Conservation (phyloP, 78 protist species). For the Thecamonas trahens region DNA sequence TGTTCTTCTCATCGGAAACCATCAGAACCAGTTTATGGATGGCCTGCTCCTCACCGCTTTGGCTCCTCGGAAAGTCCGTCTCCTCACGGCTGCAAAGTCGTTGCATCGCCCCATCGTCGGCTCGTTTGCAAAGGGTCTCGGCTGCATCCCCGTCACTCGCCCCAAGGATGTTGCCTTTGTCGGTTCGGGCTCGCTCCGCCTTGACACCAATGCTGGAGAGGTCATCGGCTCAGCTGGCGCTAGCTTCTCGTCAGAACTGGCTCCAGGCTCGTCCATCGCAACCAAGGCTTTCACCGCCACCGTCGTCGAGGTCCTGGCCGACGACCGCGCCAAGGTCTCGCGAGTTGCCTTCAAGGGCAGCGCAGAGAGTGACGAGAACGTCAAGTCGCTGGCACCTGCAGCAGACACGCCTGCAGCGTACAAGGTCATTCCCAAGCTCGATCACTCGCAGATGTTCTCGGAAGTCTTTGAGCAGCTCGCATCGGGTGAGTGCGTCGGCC, state of each 20-base stretch:
- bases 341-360: background rate
- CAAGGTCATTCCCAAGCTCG: background rate
- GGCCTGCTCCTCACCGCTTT: slow-evolving; percentile 2
- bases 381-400: background rate
- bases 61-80: background rate
- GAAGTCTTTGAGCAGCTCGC: slow-evolving; percentile 5
- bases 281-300: background rate
- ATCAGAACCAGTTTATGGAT: slow-evolving; percentile 38
- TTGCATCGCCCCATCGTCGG: slow-evolving; percentile 5
- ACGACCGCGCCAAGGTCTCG: background rate
- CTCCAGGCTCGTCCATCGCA: background rate
- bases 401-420: background rate
- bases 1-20: slow-evolving; percentile 24
- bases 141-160: slow-evolving; percentile 41
- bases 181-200: background rate
- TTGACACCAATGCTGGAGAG: background rate
- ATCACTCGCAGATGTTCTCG: slow-evolving; percentile 2
- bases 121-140: background rate
- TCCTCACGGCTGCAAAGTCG: slow-evolving; percentile 27
- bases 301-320: background rate
- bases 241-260: background rate
- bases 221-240: slow-evolving; percentile 7
- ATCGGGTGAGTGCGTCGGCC: slow-evolving; percentile 19
- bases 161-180: slow-evolving; percentile 13
- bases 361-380: background rate